Base-by-base conservation (phyloP, 1,139 yeast genomes). In the Nakaseomyces nivariensis region DNA sequence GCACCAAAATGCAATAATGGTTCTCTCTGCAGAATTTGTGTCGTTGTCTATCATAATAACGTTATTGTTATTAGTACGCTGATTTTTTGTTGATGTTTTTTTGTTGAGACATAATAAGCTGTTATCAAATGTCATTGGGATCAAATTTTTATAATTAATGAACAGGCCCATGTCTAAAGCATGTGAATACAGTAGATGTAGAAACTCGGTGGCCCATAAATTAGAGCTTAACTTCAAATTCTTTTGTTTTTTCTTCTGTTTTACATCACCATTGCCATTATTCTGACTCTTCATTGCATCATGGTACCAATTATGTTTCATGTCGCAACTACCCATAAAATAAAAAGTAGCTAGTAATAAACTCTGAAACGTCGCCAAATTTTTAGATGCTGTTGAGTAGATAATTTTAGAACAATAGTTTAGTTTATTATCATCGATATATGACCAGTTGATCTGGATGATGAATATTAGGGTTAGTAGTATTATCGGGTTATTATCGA, bases 391-490 rank as follows among this genome's bases (percentile, higher is more conserved):
- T 6, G 59, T 50, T 4, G 56, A 49, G 13, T 54, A 49, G 38
- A 64, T 49, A 26, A 59, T 33, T 50, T 63, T 62, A 4, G 65
- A 56, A 9, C 60, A 49, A 38, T 60, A 54, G 47, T 59, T 61
- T n/a, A 64, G 48, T 34, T 57, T 56, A 27, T 54, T 54, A 40
- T 60, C 57, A 52, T 60, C 59, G 32, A 63, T 51, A 48, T 66
- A 61, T 4, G 57, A 55, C 63, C 63, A 61, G 49, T 58, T 57
- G 37, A 61, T 54, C 49, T 64, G 68, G 29, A 62, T 57, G 11
- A 63, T 51, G 46, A 53, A 56, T 25, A 62, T 48, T 13, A 59
- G 45, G 13, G 55, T 56, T 31, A 62, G 43, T 11, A 60, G 45
- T 13, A 46, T 49, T 8, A 57, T 42, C 1, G 61, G 59, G 31